Percentiles rank a stretch among this genome's conserved stretches.
Conservation (phyloP, 148 eudicot genomes). For the Amaranthus cruentus region DNA sequence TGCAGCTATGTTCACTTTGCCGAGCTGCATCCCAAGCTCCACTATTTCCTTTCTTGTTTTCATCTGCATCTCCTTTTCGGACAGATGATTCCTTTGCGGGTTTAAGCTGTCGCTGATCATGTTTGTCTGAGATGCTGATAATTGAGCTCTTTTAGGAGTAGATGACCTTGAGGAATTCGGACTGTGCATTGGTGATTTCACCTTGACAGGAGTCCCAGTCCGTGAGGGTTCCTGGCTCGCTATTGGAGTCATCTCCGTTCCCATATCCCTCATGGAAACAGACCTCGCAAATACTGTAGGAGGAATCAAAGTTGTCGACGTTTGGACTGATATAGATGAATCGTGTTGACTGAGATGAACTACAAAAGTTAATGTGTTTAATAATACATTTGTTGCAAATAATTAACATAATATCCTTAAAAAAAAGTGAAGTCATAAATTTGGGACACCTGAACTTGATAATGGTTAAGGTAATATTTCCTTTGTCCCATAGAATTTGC, state of each 20-base stretch:
- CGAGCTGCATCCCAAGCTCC: conserved; percentile 60
- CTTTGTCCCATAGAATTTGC: no score
- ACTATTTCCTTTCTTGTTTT: conserved; percentile 62
- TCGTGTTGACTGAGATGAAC: conserved; percentile 50
- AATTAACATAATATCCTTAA: not conserved
- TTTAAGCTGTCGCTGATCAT: conserved; percentile 21
- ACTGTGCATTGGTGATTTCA: conserved; percentile 61
- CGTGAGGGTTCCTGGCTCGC: conserved; percentile 89
- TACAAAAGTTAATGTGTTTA: conserved; percentile 27
- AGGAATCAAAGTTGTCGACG: conserved; percentile 39
- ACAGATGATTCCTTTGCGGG: conserved; percentile 29
- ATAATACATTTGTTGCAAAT: not conserved
- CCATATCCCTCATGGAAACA: conserved; percentile 82
- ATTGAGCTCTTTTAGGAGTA: conserved; percentile 43
- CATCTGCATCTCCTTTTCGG: conserved; percentile 55
- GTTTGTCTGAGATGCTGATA: conserved; percentile 29
- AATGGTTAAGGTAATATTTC: not conserved
- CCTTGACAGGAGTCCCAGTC: conserved; percentile 69
- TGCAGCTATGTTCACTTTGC: conserved; percentile 54
- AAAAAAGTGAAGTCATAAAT: not conserved
- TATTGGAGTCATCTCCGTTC: conserved; percentile 79
- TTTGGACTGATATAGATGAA: conserved; percentile 29
- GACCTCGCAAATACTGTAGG: conserved; percentile 58
- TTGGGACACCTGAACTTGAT: not conserved
- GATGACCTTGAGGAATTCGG: conserved; percentile 49